phyloP scores from a whole-genome alignment of 306 rosid species.

The Senna siamea region DNA sequence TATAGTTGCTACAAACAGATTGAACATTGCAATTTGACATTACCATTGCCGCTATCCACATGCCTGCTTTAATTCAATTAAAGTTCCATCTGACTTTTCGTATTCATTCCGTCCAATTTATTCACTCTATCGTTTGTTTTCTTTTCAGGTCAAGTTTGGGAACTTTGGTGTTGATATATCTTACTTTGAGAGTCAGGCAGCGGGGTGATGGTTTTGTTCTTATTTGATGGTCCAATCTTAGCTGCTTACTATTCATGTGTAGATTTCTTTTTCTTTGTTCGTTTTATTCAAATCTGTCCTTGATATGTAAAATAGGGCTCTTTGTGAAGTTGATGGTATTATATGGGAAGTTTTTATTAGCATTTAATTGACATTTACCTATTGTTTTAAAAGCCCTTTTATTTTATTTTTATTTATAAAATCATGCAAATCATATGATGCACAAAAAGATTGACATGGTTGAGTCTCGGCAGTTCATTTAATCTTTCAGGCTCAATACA shows the following conservation, averaged over 20 bases:
- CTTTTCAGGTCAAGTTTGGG: conserved; percentile 86
- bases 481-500: not conserved
- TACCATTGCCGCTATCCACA: conserved; percentile 2
- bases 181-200: conserved; percentile 80
- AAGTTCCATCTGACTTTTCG: not conserved
- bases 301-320: conserved; percentile 40
- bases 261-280: conserved; percentile 33
- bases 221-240: conserved; percentile 40
- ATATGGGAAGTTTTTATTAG: conserved; percentile 35
- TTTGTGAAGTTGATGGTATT: conserved; percentile 35
- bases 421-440: conserved; percentile 25
- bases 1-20: conserved; percentile 16
- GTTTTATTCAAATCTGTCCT: conserved; percentile 19
- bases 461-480: not conserved
- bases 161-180: conserved; percentile 82
- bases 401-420: conserved; percentile 15
- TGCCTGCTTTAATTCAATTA: not conserved
- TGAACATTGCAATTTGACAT: not conserved
- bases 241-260: conserved; percentile 28
- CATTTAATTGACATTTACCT: conserved; percentile 29
- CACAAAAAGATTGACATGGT: not conserved
- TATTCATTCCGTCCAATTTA: not conserved
- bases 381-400: conserved; percentile 26
- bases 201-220: conserved; percentile 58
- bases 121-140: conserved; percentile 32